These are phyloP conservation scores for Alternaria postmessia DNA, from an alignment of 2,329 filamentous ascomycete genomes.

Conservation along the genomic window DNA sequence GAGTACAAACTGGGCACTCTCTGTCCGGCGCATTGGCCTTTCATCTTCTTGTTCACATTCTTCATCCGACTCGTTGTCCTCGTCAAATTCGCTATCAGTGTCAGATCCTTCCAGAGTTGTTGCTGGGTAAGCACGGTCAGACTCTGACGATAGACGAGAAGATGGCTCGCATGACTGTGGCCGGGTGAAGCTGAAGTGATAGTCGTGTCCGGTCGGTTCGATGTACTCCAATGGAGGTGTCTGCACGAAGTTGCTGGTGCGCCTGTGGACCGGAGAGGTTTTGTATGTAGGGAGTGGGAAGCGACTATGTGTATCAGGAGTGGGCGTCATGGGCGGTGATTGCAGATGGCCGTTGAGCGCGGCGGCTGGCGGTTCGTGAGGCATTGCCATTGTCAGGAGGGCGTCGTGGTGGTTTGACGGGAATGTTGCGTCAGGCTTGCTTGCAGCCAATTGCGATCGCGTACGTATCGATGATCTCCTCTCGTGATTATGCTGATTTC, in stretches of 20 bases:
- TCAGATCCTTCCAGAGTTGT: conserved; percentile 47
- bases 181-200: conserved; percentile 49
- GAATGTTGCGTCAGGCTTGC: conserved; percentile 42
- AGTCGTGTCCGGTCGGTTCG: conserved; percentile 45
- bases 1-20: conserved; percentile 50
- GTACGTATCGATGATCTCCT: conserved; percentile 40
- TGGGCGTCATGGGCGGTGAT: conserved; percentile 50
- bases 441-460: conserved; percentile 39
- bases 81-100: conserved; percentile 25
- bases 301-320: conserved; percentile 35
- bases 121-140: conserved; percentile 43
- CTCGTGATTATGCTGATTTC: conserved; percentile 20
- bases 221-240: conserved; percentile 51
- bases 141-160: conserved; percentile 50
- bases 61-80: conserved; percentile 35
- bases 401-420: conserved; percentile 36
- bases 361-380: conserved; percentile 40
- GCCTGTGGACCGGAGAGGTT: conserved; percentile 47
- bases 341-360: conserved; percentile 43
- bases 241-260: conserved; percentile 42
- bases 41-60: conserved; percentile 40
- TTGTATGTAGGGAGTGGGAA: conserved; percentile 43
- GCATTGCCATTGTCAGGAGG: conserved; percentile 42
- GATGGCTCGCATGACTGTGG: conserved; percentile 45
- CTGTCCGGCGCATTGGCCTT: conserved; percentile 33